Evolutionary conservation across 495 filamentous ascomycete genomes (phyloP).

Genomic region (Tuber umbilicatum): DNA sequence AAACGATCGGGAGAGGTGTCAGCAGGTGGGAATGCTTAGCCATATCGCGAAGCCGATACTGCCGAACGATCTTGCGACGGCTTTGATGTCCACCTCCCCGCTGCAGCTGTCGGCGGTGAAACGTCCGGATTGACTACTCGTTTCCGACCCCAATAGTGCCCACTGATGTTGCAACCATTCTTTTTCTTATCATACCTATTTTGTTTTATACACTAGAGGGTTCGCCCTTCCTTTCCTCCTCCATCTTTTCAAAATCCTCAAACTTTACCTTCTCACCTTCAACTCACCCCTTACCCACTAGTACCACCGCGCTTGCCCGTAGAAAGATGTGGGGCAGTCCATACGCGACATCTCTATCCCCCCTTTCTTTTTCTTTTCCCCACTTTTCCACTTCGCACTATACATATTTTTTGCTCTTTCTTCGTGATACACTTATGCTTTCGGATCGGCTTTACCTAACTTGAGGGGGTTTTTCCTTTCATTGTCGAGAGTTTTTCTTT

Average conservation of each 20-base stretch:
- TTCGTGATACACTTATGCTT: neutral
- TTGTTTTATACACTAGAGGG: neutral
- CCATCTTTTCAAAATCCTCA: neutral
- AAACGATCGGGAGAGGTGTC: conserved; percentile 37
- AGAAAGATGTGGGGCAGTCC: neutral
- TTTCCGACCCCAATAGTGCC: neutral
- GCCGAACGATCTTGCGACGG: conserved; percentile 39
- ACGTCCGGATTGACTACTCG: neutral
- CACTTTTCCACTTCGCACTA: neutral
- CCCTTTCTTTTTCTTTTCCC: neutral
- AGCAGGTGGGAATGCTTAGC: conserved; percentile 39
- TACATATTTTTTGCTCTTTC: neutral
- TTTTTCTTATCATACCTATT: neutral
- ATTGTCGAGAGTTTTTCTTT: neutral
- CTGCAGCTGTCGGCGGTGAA: neutral
- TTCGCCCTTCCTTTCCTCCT: neutral
- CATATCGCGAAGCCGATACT: conserved; percentile 42
- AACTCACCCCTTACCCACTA: neutral
- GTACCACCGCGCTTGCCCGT: neutral
- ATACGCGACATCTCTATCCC: neutral
- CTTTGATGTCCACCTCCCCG: conserved; percentile 38
- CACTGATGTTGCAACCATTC: neutral
- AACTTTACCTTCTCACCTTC: neutral
- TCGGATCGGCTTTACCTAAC: neutral
- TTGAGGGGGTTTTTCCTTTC: neutral